A percentile compares a stretch with the other conserved stretches of the same genome.
Conservation (phyloP, 495 filamentous ascomycete genomes). For the Xylaria bambusicola region DNA sequence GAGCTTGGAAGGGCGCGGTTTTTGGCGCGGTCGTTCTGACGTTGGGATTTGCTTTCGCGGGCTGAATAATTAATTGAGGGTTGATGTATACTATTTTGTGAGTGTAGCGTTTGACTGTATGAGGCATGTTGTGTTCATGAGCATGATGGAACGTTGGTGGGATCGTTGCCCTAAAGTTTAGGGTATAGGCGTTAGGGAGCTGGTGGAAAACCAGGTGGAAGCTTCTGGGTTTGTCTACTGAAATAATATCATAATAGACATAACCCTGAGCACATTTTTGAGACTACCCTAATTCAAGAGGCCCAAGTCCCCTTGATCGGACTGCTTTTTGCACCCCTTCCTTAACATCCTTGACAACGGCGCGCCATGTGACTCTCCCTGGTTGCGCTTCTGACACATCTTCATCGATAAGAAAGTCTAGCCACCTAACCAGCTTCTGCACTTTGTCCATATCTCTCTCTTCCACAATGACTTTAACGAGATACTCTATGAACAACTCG, state of each 20-base stretch:
- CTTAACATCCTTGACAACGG: constrained; percentile 58
- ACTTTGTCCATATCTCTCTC: constrained; percentile 79
- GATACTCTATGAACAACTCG: constrained; percentile 66
- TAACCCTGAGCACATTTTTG: constrained; percentile 13
- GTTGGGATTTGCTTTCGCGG: too few relatives aligned
- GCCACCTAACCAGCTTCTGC: constrained; percentile 66
- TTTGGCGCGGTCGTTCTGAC: not conserved
- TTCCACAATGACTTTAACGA: constrained; percentile 66
- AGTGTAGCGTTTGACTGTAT: too few relatives aligned
- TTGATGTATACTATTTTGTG: too few relatives aligned
- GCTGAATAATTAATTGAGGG: too few relatives aligned
- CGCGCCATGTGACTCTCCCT: constrained; percentile 38
- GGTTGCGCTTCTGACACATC: constrained; percentile 28
- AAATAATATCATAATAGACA: constrained; percentile 9
- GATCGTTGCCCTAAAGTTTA: too few relatives aligned
- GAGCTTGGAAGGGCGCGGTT: not conserved
- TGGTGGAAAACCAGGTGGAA: not conserved
- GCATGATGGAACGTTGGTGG: too few relatives aligned
- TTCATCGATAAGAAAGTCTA: constrained; percentile 69
- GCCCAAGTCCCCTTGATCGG: constrained; percentile 62
- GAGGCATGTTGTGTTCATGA: too few relatives aligned
- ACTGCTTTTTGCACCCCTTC: constrained; percentile 62
- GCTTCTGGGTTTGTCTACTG: not conserved
- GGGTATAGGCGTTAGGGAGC: too few relatives aligned
- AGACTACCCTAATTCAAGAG: constrained; percentile 54